Percentiles rank a stretch among this genome's conserved stretches.
Conservation (phyloP, 768 basidiomycete genomes). For the Tricholoma bakamatsutake region DNA sequence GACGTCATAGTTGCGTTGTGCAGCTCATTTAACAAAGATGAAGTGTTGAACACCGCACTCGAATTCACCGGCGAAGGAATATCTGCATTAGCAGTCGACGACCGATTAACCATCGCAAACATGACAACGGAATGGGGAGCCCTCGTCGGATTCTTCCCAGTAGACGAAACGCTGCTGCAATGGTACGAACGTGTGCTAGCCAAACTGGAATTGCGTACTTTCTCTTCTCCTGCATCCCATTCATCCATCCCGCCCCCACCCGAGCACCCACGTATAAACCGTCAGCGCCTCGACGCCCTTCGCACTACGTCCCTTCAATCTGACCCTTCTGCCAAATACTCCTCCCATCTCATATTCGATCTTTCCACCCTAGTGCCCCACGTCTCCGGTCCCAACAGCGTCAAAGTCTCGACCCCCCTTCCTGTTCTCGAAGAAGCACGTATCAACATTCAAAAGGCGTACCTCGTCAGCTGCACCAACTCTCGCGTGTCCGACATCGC, state of each 20-base stretch:
- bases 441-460: constrained; percentile 92
- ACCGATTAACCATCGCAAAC: constrained; percentile 94
- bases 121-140: constrained; percentile 99
- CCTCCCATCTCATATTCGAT: constrained; percentile 86
- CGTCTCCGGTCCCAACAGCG: constrained; percentile 95
- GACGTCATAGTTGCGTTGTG: constrained; percentile 97
- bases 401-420: constrained; percentile 93
- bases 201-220: constrained; percentile 73
- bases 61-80: constrained; percentile 94
- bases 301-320: constrained; percentile 50
- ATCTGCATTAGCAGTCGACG: constrained; percentile 72
- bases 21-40: constrained; percentile 92
- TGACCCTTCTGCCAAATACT: constrained; percentile 74
- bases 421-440: constrained; percentile 69
- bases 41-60: constrained; percentile 94
- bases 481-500: constrained; percentile 93
- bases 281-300: constrained; percentile 60
- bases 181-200: constrained; percentile 82
- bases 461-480: constrained; percentile 97
- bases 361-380: constrained; percentile 92
- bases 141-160: constrained; percentile 90
- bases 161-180: constrained; percentile 70
- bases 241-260: constrained; percentile 62
- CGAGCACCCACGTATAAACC: constrained; percentile 84
- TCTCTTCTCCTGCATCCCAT: constrained; percentile 43